Base-by-base conservation (phyloP, 169 alveolate species). In the Eimeria zaria region DNA sequence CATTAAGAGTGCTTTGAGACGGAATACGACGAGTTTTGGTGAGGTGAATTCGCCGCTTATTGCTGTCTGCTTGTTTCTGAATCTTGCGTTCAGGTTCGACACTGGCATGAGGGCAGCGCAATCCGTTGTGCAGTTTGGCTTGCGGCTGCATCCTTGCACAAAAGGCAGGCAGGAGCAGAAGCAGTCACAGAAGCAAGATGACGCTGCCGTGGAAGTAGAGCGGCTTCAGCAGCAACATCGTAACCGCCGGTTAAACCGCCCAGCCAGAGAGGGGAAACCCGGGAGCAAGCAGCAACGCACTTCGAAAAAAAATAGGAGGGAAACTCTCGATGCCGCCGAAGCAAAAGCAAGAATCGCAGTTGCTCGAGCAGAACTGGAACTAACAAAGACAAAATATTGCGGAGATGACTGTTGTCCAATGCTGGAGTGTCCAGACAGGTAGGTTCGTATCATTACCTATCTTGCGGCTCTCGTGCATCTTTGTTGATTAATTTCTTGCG, bases 61-160 rank as follows among this genome's bases (percentile, higher is more conserved):
- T 36, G 55, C 41, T 48, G 51, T 20, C 33, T 18, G 83, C 12
- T n/a, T 27, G n/a, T 6, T 27, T 48, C 89, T 80, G 89, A 46
- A 18, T 30, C 55, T 20, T 53, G 81, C 46, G 1, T 64, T 62
- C 80, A 87, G 93, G 33, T 87, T 87, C 73, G 93, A 87, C 81
- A 87, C 93, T 36, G 93, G 93, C 93, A 87, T 87, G 93, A 62
- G 93, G 36, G 93, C 93, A 41, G 93, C 93, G 93, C 93, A 87
- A 53, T 87, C 93, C 83, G 93, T 87, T 87, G 93, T 87, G 11
- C 93, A 87, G 83, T 87, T 87, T 87, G 93, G 93, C 11, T 64
- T 87, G 83, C 93, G 93, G 27, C 93, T 36, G 33, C 93, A 87
- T 48, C 93, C 93, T 6, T 87, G 93, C 83, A 87, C 93, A 62